Percentiles rank a stretch among this genome's conserved stretches.
These are phyloP conservation scores for Monosporozyma yasuniensis DNA, from an alignment of 805 yeast genomes.

Conservation along the genomic window DNA sequence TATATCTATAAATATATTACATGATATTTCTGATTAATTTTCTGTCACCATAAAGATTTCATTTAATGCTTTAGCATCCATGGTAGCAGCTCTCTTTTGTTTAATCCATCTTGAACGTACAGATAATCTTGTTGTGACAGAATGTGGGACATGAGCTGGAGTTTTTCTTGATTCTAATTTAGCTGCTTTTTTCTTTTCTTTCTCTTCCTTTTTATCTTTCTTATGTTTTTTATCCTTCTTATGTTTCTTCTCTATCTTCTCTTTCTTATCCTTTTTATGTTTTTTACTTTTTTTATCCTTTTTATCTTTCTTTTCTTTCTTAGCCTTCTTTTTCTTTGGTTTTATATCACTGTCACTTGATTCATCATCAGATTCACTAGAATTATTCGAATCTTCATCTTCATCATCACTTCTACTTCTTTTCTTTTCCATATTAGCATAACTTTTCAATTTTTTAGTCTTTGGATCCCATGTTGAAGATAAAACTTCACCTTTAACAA, in stretches of 20 bases:
- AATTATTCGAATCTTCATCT: slow-evolving; percentile 14
- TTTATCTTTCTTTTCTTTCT: slow-evolving; percentile 27
- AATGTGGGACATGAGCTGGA: slow-evolving; percentile 20
- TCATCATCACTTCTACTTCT: slow-evolving; percentile 25
- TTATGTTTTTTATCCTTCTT: slow-evolving; percentile 23
- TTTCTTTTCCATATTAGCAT: slow-evolving; percentile 25
- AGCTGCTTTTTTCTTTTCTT: slow-evolving; percentile 20
- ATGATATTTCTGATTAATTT: slow-evolving; percentile 3
- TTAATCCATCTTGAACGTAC: slow-evolving; percentile 81
- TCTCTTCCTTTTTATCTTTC: slow-evolving; percentile 26
- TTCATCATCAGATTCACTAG: slow-evolving; percentile 3
- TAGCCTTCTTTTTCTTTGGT: slow-evolving; percentile 18
- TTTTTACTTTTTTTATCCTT: slow-evolving; percentile 20
- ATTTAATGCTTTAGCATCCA: slow-evolving; percentile 80
- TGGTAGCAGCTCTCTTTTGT: slow-evolving; percentile 84
- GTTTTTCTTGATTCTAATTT: slow-evolving; percentile 20
- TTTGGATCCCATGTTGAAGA: slow-evolving; percentile 76
- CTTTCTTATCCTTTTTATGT: slow-evolving; percentile 22
- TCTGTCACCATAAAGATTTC: slow-evolving; percentile 85
- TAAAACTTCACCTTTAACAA: slow-evolving; percentile 76
- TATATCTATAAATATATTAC: not conserved
- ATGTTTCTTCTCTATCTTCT: slow-evolving; percentile 27
- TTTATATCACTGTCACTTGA: slow-evolving; percentile 14
- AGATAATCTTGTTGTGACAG: slow-evolving; percentile 49
- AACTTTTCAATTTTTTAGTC: slow-evolving; percentile 31